Evolutionary conservation across 2,329 filamentous ascomycete genomes (phyloP).

Genomic region (Botrytis deweyae): DNA sequence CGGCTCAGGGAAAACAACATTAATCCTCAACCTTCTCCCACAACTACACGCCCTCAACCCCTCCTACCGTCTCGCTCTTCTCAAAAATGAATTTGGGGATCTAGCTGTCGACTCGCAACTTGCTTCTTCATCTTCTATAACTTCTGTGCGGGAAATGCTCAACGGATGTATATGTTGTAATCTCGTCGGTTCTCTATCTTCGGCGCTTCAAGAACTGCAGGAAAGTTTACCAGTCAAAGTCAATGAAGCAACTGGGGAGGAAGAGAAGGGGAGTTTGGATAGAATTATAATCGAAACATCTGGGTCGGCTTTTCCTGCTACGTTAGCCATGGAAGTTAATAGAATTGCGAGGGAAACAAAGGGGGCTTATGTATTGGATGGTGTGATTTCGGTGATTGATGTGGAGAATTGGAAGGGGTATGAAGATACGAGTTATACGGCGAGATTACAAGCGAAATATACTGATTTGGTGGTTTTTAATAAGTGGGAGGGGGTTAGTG

Average conservation of each 20-base stretch:
- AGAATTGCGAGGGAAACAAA: conserved; percentile 54
- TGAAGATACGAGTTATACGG: conserved; percentile 68
- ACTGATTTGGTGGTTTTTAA: conserved; percentile 73
- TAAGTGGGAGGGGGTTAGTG: conserved; percentile 67
- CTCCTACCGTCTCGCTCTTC: conserved; percentile 81
- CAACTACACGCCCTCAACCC: conserved; percentile 75
- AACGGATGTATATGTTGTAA: conserved; percentile 99
- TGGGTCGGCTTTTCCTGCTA: conserved; percentile 62
- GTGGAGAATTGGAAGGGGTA: conserved; percentile 77
- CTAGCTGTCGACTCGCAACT: conserved; percentile 91
- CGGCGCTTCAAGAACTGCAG: conserved; percentile 72
- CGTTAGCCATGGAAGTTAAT: conserved; percentile 70
- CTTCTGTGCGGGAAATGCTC: conserved; percentile 87
- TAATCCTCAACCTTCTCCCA: conserved; percentile 90
- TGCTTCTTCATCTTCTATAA: conserved; percentile 76
- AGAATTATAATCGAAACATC: conserved; percentile 93
- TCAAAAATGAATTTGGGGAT: conserved; percentile 98
- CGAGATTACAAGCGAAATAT: conserved; percentile 69
- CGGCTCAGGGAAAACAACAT: conserved; percentile 92
- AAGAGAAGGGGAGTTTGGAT: conserved; percentile 53
- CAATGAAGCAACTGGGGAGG: not conserved
- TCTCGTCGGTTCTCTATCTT: conserved; percentile 84
- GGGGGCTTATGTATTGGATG: conserved; percentile 62
- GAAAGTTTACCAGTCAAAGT: not conserved
- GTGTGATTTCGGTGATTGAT: conserved; percentile 70